Evolutionary conservation across 768 basidiomycete genomes (phyloP), one percentile per base, ranked within the genome.

Genomic region (Paxillus involutus): DNA sequence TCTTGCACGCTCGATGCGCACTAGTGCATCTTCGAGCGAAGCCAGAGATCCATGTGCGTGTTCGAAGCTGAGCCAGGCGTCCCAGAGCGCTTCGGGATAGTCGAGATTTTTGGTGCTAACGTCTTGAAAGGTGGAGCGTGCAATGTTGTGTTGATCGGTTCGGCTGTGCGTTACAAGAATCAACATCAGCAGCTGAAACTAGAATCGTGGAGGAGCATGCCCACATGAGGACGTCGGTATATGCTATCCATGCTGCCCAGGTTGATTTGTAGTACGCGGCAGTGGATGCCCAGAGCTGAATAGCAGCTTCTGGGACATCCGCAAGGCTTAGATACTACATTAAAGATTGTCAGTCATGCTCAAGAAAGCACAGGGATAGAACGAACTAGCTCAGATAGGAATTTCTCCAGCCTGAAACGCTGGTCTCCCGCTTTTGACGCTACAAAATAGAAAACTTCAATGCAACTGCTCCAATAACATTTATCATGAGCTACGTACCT

Each of bases 71-170:
- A 86, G 64, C 90, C 92, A 96, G 1, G 90, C 87, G 51, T 94
- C 91, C 86, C 91, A 96, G 8, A 98, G 75, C 10, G 87, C 89
- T 69, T 99, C 96, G 0, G 97, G 94, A 88, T 94, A 98, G 70
- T 99, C 96, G 37, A 98, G 62, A 47, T 86, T 82, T 66, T 88
- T 89, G 42, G 77, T 74, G 29, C 84, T 80, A 4, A 89, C 75
- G 55, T 86, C 83, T 40, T 74, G 70, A 67, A 91, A 96, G 7
- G 83, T 73, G 21, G 78, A 74, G 39, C 93, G 83, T 3, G 88
- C 89, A 44, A 80, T 73, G 14, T 83, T 78, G 48, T 83, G 73
- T 59, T 74, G 75, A 53, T 79, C 76, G 35, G 78, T 71, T 65
- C 81, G 81, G 59, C 84, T 85, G 59, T 21, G 44, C 33, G 42